Base-by-base conservation (phyloP, 805 yeast species). In the Zygosaccharomyces gambellarensis region DNA sequence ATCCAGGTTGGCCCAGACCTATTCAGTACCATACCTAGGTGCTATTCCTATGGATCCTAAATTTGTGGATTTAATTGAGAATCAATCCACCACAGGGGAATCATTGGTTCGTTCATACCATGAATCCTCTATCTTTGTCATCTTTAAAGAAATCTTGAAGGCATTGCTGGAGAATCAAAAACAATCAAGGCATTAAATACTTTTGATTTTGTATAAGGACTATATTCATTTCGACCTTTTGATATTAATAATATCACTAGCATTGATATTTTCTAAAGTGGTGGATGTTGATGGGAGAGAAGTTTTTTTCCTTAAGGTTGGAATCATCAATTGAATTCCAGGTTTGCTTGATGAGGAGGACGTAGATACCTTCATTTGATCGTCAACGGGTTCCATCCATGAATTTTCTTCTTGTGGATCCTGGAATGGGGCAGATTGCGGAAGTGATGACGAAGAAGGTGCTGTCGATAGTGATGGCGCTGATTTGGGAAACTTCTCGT, bases 41-140 rank as follows among this genome's bases (percentile, higher is more conserved):
- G 81, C 82, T 46, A 82, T 94, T 4, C 99, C 99, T 0, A 87
- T 94, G 25, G 98, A 94, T 63, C 98, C 99, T 2, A 76, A 75
- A 44, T 94, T 95, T 71, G 92, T 87, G 32, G 89, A 87, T 57
- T 67, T 89, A 74, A 80, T 94, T n/a, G 99, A 94, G 65, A 73
- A 73, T 45, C 73, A 73, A 48, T 58, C 65, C 27, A 54, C 59
- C 3, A 58, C 62, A 17, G 61, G 60, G 8, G 53, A 55, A 17
- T 52, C 60, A 3, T 55, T 78, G 38, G 57, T 71, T 2, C 69
- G 71, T 11, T 56, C 68, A 38, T 79, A 78, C 53, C 49, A 60
- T 34, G 53, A 55, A 6, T 59, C 69, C 4, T 50, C 67, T 9
- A 51, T 71, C 25, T 61, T 55, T 23, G 71, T 73, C 5, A 62